Percentiles rank a stretch among this genome's conserved stretches.
Conservation (phyloP, 495 filamentous ascomycete species). For the Talaromyces adpressus region DNA sequence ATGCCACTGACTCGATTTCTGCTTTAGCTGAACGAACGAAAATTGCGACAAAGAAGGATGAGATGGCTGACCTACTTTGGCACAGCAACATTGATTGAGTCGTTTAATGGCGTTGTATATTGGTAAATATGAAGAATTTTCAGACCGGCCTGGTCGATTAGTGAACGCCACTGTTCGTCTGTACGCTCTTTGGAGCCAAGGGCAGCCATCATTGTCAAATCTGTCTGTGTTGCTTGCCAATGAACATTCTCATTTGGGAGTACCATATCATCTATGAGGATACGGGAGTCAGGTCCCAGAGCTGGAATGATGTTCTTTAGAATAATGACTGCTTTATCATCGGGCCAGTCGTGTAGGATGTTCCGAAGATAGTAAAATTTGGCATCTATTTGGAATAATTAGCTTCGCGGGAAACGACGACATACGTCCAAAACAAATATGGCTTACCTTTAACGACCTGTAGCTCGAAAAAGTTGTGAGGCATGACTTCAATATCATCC, state of each 20-base stretch:
- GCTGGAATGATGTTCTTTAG: conserved; percentile 26
- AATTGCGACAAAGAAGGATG: no score
- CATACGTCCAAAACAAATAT: not conserved
- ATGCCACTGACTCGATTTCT: no score
- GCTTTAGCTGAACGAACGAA: no score
- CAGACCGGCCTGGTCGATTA: conserved; percentile 33
- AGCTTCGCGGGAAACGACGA: not conserved
- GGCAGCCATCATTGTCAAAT: conserved; percentile 17
- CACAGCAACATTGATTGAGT: not conserved
- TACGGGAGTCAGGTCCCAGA: conserved; percentile 26
- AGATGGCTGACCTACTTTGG: no score
- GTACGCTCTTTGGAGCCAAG: conserved; percentile 24
- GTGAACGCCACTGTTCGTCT: conserved; percentile 28
- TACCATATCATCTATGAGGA: conserved; percentile 37
- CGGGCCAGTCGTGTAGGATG: conserved; percentile 38
- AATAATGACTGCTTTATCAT: conserved; percentile 30
- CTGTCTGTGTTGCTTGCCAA: conserved; percentile 6
- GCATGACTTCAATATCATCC: conserved; percentile 38
- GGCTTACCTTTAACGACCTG: conserved; percentile 38
- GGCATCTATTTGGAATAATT: conserved; percentile 20
- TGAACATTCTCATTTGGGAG: conserved; percentile 17
- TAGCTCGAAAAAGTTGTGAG: conserved; percentile 42
- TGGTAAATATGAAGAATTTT: conserved; percentile 11
- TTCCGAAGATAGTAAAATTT: conserved; percentile 39
- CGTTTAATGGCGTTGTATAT: not conserved